Conservation (phyloP, 805 yeast genomes). For the Candida morakotiae region DNA sequence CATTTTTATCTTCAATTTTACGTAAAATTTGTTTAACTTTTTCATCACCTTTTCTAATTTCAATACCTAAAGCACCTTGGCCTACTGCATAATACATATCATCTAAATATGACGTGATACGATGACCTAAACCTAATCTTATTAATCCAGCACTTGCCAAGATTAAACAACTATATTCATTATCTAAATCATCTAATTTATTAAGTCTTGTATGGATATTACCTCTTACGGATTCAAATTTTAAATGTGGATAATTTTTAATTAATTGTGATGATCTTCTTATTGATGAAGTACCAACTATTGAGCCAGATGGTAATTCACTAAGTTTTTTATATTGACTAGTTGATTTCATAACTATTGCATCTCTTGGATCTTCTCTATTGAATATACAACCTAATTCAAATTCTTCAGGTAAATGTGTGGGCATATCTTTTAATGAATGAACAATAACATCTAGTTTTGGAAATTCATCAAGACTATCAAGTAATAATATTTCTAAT, state of each 20-base stretch:
- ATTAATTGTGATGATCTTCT: conserved; percentile 89
- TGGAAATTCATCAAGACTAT: conserved; percentile 56
- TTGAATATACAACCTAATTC: conserved; percentile 81
- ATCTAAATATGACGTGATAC: conserved; percentile 71
- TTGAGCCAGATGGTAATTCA: conserved; percentile 79
- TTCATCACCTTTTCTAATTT: conserved; percentile 69
- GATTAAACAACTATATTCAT: conserved; percentile 56
- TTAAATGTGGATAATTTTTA: conserved; percentile 70
- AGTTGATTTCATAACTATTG: conserved; percentile 67
- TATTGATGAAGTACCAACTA: conserved; percentile 93
- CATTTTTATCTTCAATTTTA: conserved; percentile 58
- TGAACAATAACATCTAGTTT: conserved; percentile 88
- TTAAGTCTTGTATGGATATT: conserved; percentile 67
- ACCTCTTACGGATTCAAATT: conserved; percentile 85
- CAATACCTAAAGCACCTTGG: conserved; percentile 97
- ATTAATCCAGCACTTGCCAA: conserved; percentile 90
- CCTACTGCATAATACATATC: conserved; percentile 96
- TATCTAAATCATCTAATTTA: conserved; percentile 70
- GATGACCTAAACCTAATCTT: conserved; percentile 64
- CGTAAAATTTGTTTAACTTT: conserved; percentile 55
- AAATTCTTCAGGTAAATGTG: conserved; percentile 83
- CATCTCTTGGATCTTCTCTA: conserved; percentile 93
- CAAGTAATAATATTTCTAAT: conserved; percentile 71
- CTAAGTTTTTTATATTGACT: conserved; percentile 59
- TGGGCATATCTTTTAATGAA: conserved; percentile 90